These are phyloP conservation scores for Geosmithia flava DNA, from an alignment of 2,329 filamentous ascomycete genomes.

Conservation along the genomic window DNA sequence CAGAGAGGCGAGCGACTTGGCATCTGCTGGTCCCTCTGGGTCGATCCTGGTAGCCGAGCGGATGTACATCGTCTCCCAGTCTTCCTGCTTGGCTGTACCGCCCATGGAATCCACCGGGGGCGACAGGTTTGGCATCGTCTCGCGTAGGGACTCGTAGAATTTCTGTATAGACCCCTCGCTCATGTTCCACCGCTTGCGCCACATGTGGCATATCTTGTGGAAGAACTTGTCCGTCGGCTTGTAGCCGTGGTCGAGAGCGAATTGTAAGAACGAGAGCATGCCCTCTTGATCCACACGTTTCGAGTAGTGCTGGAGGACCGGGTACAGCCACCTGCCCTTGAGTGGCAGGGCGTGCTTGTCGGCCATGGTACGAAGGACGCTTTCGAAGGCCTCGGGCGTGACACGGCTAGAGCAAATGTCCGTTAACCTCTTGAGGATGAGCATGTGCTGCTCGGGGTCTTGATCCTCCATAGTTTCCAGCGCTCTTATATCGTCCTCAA, in stretches of 20 bases:
- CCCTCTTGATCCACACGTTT: slow-evolving; percentile 13
- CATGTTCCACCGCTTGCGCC: slow-evolving; percentile 20
- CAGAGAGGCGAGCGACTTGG: slow-evolving; percentile 15
- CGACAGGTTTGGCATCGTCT: neutral
- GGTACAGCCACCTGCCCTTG: slow-evolving; percentile 14
- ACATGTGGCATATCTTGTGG: slow-evolving; percentile 7
- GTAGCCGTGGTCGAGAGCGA: slow-evolving; percentile 13
- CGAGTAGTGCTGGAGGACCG: slow-evolving; percentile 17
- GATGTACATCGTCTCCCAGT: slow-evolving; percentile 1
- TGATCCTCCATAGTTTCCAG: neutral
- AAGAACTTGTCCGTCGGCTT: neutral
- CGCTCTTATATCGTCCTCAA: neutral
- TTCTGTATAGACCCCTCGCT: slow-evolving; percentile 8
- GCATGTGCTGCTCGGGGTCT: slow-evolving; percentile 9
- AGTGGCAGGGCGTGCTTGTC: slow-evolving; percentile 12
- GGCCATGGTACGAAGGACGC: slow-evolving; percentile 14
- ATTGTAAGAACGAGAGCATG: slow-evolving; percentile 18
- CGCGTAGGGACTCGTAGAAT: neutral
- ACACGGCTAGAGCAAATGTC: slow-evolving; percentile 15
- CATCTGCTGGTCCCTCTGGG: neutral
- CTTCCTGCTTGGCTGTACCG: neutral
- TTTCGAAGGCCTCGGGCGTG: slow-evolving; percentile 12
- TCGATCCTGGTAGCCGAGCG: neutral
- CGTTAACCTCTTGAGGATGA: slow-evolving; percentile 17
- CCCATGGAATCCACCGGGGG: neutral